Base-by-base conservation (phyloP, 108 stramenopile genomes). In the Epithemia pelagica region DNA sequence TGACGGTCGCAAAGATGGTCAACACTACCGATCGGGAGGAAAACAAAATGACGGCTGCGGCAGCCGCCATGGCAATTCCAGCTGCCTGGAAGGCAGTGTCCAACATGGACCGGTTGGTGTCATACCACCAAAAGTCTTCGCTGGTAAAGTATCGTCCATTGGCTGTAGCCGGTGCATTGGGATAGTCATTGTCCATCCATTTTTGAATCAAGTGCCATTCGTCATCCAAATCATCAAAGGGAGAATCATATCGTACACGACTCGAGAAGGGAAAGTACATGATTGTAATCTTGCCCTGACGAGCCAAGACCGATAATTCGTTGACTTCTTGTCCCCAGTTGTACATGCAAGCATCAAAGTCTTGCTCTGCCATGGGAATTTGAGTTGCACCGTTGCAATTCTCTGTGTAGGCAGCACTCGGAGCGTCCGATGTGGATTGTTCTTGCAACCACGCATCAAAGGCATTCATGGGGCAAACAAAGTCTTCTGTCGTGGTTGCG, bases 41-140 rank as follows among this genome's bases (percentile, higher is more conserved):
- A 8, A 80, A 51, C 19, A 84, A 66, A 56, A 84, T 70, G 1
- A 84, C 74, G 21, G 59, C 58, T 28, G 68, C 82, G 2, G 79
- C 73, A 19, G 71, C 63, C 0, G 62, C 74, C 20, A 84, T 51
- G 1, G 79, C 79, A 55, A 78, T 70, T 0, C 55, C 76, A 5
- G 80, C 80, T 30, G 70, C 25, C 19, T 68, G 73, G 30, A 71
- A 65, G n/a, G 77, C 80, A 0, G 74, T 75, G 25, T 24, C 59
- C 3, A 81, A 27, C 75, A 81, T 77, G 28, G 67, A 30, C 10
- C 28, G 53, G 64, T 78, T 80, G n/a, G 79, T 84, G 58, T 84
- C 82, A 53, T 73, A 75, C 79, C 79, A 84, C 79, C 79, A 80
- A 33, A 65, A 84, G 55, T 68, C 65, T 8, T 66, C 22, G 28